phyloP scores from a whole-genome alignment of 2,329 filamentous ascomycete genomes.

The Dothistroma septosporum region DNA sequence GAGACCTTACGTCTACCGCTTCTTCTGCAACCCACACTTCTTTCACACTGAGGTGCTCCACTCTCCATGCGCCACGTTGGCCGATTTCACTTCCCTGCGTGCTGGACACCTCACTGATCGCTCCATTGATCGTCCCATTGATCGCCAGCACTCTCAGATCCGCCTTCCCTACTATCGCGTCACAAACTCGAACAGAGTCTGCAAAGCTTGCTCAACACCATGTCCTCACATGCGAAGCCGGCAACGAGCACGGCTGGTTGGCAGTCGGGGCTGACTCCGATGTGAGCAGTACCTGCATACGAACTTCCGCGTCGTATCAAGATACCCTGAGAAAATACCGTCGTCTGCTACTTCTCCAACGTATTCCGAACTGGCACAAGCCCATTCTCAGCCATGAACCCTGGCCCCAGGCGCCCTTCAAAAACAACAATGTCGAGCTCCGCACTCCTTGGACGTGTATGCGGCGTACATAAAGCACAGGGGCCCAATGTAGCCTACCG shows the following conservation, averaged over 20 bases:
- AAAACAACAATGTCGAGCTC: constrained; percentile 53
- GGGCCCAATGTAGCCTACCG: too few species aligned
- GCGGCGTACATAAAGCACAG: constrained; percentile 56
- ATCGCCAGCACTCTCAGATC: constrained; percentile 33
- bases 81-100: constrained; percentile 39
- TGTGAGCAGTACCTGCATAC: constrained; percentile 43
- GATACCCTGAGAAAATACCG: constrained; percentile 51
- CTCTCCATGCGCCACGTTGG: constrained; percentile 50
- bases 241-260: constrained; percentile 50
- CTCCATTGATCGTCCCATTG: constrained; percentile 37
- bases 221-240: constrained; percentile 49
- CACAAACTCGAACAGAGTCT: constrained; percentile 49
- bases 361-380: constrained; percentile 34
- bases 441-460: constrained; percentile 52
- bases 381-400: constrained; percentile 47
- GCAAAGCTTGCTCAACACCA: constrained; percentile 49
- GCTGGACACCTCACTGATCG: too few species aligned
- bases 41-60: constrained; percentile 53
- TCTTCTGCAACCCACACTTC: constrained; percentile 43
- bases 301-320: too few species aligned
- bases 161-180: constrained; percentile 35
- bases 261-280: constrained; percentile 56
- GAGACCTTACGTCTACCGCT: background rate
- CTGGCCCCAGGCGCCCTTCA: constrained; percentile 48
- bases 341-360: constrained; percentile 47